Percentiles rank a stretch among this genome's conserved stretches.
These are phyloP conservation scores for Podaxis sp. DNA, from an alignment of 768 basidiomycete species.

Conservation along the genomic window DNA sequence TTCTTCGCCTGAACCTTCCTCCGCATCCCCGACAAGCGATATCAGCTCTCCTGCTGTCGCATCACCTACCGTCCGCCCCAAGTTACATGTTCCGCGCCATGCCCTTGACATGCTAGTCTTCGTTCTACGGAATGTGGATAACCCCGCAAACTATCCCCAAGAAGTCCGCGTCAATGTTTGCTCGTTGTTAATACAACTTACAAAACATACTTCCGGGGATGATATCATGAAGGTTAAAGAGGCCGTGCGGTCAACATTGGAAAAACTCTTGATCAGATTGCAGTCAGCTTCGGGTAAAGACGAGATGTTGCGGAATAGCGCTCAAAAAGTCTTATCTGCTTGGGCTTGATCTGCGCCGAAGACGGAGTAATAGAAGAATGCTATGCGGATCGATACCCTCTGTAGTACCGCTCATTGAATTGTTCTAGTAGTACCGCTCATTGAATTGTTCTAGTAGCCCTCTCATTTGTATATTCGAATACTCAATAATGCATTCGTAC, in stretches of 20 bases:
- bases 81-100: constrained; percentile 42
- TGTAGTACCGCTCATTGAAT: not conserved
- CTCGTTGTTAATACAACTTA: constrained; percentile 63
- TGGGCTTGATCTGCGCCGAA: constrained; percentile 28
- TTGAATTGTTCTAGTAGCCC: not conserved
- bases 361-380: not conserved
- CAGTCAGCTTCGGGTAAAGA: constrained; percentile 30
- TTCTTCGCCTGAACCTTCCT: constrained; percentile 24
- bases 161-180: constrained; percentile 79
- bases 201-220: constrained; percentile 45
- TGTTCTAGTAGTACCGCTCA: not conserved
- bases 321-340: constrained; percentile 34
- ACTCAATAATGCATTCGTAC: not conserved
- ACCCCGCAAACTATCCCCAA: constrained; percentile 54
- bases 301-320: constrained; percentile 36
- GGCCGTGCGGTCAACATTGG: constrained; percentile 43
- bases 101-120: constrained; percentile 66
- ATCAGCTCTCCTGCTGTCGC: constrained; percentile 43
- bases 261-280: constrained; percentile 40
- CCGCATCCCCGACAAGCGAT: constrained; percentile 39
- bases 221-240: constrained; percentile 49
- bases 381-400: not conserved
- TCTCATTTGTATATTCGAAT: not conserved
- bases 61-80: constrained; percentile 35
- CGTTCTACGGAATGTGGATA: constrained; percentile 55